Evolutionary conservation across 2,329 filamentous ascomycete genomes (phyloP).

Genomic region (Thelonectria discophora): DNA sequence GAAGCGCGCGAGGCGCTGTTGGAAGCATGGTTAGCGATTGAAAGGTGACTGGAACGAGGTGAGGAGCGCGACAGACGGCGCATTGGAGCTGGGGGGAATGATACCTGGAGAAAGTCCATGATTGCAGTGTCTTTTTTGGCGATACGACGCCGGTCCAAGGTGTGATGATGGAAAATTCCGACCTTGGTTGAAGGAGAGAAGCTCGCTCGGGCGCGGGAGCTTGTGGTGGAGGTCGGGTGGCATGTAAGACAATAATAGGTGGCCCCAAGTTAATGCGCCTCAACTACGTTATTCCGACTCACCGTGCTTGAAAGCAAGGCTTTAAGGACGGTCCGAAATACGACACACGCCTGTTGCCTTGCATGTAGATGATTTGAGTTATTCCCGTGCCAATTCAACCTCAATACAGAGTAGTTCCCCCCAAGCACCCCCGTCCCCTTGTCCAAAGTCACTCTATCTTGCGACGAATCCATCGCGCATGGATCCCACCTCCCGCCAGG

Average conservation of each 20-base stretch:
- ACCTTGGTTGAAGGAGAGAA: neutral
- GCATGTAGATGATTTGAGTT: neutral
- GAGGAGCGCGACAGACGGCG: too few relatives aligned
- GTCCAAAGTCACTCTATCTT: neutral
- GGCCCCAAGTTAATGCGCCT: neutral
- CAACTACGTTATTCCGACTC: neutral
- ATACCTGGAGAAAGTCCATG: constrained; percentile 60
- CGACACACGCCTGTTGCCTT: neutral
- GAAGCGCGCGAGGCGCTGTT: constrained; percentile 77
- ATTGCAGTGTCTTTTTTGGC: constrained; percentile 36
- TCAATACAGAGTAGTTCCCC: too few relatives aligned
- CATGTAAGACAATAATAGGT: constrained; percentile 4
- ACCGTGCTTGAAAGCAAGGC: too few relatives aligned
- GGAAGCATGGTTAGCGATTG: constrained; percentile 28
- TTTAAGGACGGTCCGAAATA: neutral
- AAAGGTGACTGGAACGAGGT: neutral
- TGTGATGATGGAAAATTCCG: neutral
- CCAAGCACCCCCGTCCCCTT: too few relatives aligned
- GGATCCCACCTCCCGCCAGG: neutral
- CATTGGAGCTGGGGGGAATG: constrained; percentile 11
- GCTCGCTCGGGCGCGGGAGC: neutral
- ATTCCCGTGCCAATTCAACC: neutral
- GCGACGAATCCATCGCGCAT: neutral
- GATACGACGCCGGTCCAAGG: constrained; percentile 21
- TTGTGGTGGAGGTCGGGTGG: neutral